Evolutionary conservation across 176 grass and related monocot species (phyloP).

Genomic region (Ensete ventricosum): DNA sequence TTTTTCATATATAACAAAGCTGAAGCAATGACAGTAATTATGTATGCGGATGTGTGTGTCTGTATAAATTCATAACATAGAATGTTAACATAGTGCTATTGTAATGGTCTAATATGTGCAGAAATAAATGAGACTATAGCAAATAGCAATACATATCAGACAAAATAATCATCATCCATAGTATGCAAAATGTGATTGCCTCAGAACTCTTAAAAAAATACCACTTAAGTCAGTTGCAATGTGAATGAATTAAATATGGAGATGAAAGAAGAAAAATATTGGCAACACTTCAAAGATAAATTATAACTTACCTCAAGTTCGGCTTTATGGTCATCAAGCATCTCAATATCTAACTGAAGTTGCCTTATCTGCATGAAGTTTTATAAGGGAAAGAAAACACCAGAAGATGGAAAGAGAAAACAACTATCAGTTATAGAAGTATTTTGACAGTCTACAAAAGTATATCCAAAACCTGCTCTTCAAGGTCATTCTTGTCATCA

Average conservation of each 20-base stretch:
- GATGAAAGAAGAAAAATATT: neutral
- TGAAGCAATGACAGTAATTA: no score
- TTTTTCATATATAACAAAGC: no score
- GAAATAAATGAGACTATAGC: no score
- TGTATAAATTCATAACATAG: no score
- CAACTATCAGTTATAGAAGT: neutral
- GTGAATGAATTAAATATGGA: neutral
- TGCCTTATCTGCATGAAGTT: conserved; percentile 40
- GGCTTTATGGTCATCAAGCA: conserved; percentile 57
- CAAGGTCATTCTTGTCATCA: conserved; percentile 47
- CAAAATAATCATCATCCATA: no score
- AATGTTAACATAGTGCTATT: no score
- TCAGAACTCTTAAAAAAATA: neutral
- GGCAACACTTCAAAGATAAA: conserved; percentile 2
- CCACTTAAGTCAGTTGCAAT: neutral
- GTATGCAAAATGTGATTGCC: neutral
- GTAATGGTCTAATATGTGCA: no score
- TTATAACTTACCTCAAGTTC: conserved; percentile 46
- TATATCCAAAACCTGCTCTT: conserved; percentile 38
- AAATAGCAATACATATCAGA: no score
- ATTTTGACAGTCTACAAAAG: neutral
- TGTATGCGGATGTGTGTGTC: no score
- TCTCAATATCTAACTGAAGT: conserved; percentile 51
- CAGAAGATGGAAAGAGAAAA: neutral
- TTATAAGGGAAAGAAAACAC: neutral